Percentiles rank a stretch among this genome's conserved stretches.
Conservation (phyloP, 352 stramenopile species). For the Halophytophthora batemanensis region DNA sequence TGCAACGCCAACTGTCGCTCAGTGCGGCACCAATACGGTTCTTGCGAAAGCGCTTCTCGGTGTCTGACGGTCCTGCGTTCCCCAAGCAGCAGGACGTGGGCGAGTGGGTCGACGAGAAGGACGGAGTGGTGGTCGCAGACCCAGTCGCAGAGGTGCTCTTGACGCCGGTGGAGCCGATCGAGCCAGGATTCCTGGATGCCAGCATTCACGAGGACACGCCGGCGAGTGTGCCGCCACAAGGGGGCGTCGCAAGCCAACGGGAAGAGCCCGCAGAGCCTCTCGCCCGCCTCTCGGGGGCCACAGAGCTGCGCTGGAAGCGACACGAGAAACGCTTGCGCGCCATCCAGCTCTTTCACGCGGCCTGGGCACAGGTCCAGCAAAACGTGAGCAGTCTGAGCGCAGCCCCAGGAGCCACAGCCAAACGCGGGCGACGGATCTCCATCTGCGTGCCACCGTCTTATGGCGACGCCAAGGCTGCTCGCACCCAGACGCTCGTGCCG, state of each 20-base stretch:
- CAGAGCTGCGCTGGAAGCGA: slow-evolving; percentile 33
- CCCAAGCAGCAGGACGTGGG: slow-evolving; percentile 7
- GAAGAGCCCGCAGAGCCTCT: slow-evolving; percentile 1
- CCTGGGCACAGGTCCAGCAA: slow-evolving; percentile 20
- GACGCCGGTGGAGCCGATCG: background rate
- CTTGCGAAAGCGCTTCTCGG: slow-evolving; percentile 8
- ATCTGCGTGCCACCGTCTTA: slow-evolving; percentile 27
- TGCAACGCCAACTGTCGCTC: too few species aligned
- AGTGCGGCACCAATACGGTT: slow-evolving; percentile 1
- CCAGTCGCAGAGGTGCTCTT: background rate
- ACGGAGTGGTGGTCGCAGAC: background rate
- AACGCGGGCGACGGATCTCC: slow-evolving; percentile 22
- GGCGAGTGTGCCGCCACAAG: too few species aligned
- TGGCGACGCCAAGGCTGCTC: slow-evolving; percentile 9
- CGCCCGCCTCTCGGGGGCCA: slow-evolving; percentile 18
- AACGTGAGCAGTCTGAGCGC: slow-evolving; percentile 9
- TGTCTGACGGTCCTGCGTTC: slow-evolving; percentile 10
- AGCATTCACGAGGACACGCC: background rate
- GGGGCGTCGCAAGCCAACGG: too few species aligned
- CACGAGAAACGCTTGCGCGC: slow-evolving; percentile 43
- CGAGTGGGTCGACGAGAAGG: slow-evolving; percentile 11
- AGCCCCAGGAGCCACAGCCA: background rate
- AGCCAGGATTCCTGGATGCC: background rate
- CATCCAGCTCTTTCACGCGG: slow-evolving; percentile 31
- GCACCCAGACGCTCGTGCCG: background rate